A percentile compares a stretch with the other conserved stretches of the same genome.
phyloP scores from a whole-genome alignment of 768 basidiomycete species.

The Boletus subcaerulescens region DNA sequence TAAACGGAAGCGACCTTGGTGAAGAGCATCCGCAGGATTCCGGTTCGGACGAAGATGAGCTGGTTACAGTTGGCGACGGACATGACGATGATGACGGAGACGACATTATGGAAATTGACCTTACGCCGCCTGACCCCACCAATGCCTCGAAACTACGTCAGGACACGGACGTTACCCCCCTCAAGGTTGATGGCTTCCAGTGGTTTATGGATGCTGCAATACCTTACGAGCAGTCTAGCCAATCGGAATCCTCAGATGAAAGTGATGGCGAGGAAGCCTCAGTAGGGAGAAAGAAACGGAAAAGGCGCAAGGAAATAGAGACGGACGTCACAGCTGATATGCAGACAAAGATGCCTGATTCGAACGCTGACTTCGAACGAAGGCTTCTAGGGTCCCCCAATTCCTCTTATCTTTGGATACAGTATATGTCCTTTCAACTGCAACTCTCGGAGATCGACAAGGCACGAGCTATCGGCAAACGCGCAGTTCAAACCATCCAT shows the following conservation, averaged over 20 bases:
- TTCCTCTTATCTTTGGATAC: constrained; percentile 97
- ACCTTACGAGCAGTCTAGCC: constrained; percentile 38
- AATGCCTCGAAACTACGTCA: not conserved
- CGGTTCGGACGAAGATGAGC: constrained; percentile 22
- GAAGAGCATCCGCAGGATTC: constrained; percentile 6
- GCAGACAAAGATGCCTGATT: constrained; percentile 82
- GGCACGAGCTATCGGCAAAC: constrained; percentile 81
- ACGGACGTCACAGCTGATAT: constrained; percentile 84
- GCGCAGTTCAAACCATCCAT: constrained; percentile 83
- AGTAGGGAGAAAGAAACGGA: constrained; percentile 57
- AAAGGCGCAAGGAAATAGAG: constrained; percentile 69
- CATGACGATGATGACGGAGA: constrained; percentile 18
- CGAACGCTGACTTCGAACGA: constrained; percentile 93
- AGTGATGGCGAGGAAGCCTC: constrained; percentile 19
- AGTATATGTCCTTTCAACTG: constrained; percentile 98
- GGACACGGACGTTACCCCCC: constrained; percentile 27
- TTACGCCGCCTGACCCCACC: not conserved
- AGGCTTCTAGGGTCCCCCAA: constrained; percentile 90
- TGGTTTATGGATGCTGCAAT: constrained; percentile 52
- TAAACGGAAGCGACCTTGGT: constrained; percentile 18
- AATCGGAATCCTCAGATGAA: constrained; percentile 46
- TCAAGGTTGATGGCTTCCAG: constrained; percentile 65
- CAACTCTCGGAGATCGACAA: constrained; percentile 97
- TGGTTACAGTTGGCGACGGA: constrained; percentile 10
- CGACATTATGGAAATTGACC: constrained; percentile 21